A percentile compares a stretch with the other conserved stretches of the same genome.
These are phyloP conservation scores for Waltergamsia citrina DNA, from an alignment of 2,329 filamentous ascomycete species.

Conservation along the genomic window DNA sequence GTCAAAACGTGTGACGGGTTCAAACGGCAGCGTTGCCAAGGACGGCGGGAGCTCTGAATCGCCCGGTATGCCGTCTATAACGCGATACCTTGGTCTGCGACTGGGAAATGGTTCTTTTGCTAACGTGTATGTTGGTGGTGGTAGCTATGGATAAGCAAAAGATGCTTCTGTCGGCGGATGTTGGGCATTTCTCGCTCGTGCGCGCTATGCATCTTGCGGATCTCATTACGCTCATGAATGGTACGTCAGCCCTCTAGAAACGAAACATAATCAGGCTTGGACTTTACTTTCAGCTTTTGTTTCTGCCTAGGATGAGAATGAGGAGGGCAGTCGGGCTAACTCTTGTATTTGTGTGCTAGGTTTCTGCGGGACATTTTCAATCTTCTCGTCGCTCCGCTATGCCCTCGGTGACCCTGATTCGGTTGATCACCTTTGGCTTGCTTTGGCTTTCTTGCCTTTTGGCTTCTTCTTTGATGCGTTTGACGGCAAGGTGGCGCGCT, in stretches of 20 bases:
- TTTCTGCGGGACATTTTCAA: conserved; percentile 86
- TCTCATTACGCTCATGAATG: conserved; percentile 74
- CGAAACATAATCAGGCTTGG: too few species aligned
- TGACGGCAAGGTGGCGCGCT: conserved; percentile 92
- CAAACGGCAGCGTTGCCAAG: conserved; percentile 1
- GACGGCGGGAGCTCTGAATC: neutral
- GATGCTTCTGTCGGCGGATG: conserved; percentile 57
- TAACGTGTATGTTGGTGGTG: too few species aligned
- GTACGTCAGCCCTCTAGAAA: too few species aligned
- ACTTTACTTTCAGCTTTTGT: too few species aligned
- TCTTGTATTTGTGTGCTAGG: too few species aligned
- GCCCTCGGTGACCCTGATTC: conserved; percentile 63
- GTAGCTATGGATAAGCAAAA: conserved; percentile 69
- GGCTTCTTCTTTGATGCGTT: conserved; percentile 97
- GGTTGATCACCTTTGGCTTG: conserved; percentile 65
- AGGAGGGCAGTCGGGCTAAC: too few species aligned
- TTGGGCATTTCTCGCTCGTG: conserved; percentile 64
- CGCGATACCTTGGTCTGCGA: too few species aligned
- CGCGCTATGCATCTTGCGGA: conserved; percentile 70
- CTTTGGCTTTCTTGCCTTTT: conserved; percentile 81
- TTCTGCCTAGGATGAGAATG: too few species aligned
- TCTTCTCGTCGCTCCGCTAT: conserved; percentile 92
- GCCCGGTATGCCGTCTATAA: neutral
- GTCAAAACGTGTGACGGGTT: conserved; percentile 3
- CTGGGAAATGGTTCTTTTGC: too few species aligned